Evolutionary conservation across 768 basidiomycete genomes (phyloP).

Genomic region (Amanita rubescens): DNA sequence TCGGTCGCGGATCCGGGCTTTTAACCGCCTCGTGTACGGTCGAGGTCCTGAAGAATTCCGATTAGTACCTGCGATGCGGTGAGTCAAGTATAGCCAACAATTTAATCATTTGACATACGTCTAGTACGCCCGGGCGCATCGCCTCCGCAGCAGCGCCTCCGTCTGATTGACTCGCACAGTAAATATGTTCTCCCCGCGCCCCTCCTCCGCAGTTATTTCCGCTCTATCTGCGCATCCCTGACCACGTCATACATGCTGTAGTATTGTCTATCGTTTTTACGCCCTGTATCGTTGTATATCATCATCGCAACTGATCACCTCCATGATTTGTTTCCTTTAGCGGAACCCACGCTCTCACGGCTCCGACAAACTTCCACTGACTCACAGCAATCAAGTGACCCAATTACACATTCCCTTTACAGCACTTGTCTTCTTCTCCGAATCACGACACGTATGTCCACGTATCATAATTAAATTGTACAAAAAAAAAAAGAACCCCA

Average conservation of each 20-base stretch:
- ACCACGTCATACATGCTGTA: too few relatives aligned
- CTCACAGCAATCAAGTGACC: too few relatives aligned
- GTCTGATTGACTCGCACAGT: neutral
- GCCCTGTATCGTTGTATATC: neutral
- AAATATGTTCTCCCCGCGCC: neutral
- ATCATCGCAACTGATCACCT: neutral
- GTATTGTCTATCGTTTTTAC: too few relatives aligned
- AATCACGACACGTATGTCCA: neutral
- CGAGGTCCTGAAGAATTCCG: neutral
- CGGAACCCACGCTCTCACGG: too few relatives aligned
- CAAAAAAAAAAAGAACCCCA: neutral
- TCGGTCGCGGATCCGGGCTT: too few relatives aligned
- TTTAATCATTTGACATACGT: neutral
- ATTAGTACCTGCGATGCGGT: neutral
- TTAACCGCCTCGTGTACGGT: constrained; percentile 3
- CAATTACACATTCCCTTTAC: too few relatives aligned
- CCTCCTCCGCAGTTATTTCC: too few relatives aligned
- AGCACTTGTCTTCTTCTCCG: too few relatives aligned
- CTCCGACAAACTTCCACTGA: too few relatives aligned
- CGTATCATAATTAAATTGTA: neutral
- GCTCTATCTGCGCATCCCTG: too few relatives aligned
- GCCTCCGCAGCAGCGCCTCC: constrained; percentile 4
- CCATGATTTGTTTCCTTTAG: too few relatives aligned
- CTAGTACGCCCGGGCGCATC: too few relatives aligned
- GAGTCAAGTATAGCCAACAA: neutral